Percentiles rank a stretch among this genome's conserved stretches.
Conservation (phyloP, 148 eudicot genomes). For the Rhododendron williamsianum region DNA sequence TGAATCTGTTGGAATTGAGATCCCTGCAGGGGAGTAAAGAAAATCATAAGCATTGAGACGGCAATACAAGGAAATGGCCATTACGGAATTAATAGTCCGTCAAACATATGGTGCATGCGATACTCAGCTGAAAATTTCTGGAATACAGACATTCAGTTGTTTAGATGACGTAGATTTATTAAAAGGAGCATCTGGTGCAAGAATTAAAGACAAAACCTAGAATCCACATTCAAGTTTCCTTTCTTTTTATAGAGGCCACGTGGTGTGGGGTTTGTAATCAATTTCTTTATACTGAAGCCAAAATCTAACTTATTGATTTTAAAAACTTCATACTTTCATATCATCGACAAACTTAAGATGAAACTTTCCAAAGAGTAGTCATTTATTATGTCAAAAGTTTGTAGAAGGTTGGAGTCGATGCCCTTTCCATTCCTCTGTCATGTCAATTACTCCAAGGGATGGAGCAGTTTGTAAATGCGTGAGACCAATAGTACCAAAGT, state of each 20-base stretch:
- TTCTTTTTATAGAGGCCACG: background rate
- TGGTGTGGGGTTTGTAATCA: background rate
- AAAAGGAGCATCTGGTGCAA: background rate
- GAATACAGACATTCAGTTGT: background rate
- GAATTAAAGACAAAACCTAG: background rate
- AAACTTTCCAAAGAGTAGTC: background rate
- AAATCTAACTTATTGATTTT: background rate
- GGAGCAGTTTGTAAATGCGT: background rate
- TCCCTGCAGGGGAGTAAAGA: constrained; percentile 17
- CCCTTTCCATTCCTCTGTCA: background rate
- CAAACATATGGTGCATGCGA: background rate
- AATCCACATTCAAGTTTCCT: background rate
- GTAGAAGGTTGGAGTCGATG: background rate
- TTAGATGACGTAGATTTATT: background rate
- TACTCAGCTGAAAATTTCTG: background rate
- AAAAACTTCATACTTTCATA: background rate
- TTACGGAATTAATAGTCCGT: background rate
- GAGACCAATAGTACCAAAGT: background rate
- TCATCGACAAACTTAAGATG: background rate
- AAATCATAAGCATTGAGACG: background rate
- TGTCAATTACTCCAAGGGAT: background rate
- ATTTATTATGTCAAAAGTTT: background rate
- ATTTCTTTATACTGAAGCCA: no score
- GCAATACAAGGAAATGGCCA: background rate
- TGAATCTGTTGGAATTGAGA: constrained; percentile 36